Evolutionary conservation across 805 yeast genomes (phyloP).

Genomic region (Yamadazyma laniorum): DNA sequence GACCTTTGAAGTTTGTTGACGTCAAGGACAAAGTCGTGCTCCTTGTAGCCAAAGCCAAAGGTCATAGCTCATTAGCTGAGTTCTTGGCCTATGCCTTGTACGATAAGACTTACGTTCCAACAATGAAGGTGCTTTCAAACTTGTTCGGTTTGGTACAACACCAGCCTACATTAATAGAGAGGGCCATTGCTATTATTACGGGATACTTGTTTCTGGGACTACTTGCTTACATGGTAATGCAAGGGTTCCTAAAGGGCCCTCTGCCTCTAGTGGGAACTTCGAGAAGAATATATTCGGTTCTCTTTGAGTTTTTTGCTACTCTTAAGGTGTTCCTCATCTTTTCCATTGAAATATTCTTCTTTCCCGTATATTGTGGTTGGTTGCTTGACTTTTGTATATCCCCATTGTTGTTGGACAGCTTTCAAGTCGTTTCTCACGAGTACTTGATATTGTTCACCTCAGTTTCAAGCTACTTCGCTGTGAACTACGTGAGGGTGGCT

Average conservation of each 20-base stretch:
- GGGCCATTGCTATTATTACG: slow-evolving; percentile 32
- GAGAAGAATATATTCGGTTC: slow-evolving; percentile 49
- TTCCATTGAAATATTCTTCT: slow-evolving; percentile 74
- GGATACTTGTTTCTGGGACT: slow-evolving; percentile 32
- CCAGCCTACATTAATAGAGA: slow-evolving; percentile 35
- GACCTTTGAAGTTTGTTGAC: background rate
- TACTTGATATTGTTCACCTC: slow-evolving; percentile 12
- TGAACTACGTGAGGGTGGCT: slow-evolving; percentile 19
- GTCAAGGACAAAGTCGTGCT: background rate
- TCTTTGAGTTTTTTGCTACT: slow-evolving; percentile 59
- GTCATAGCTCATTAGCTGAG: background rate
- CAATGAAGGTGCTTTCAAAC: background rate
- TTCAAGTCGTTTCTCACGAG: slow-evolving; percentile 1
- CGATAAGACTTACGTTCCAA: background rate
- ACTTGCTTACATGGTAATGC: slow-evolving; percentile 28
- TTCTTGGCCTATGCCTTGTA: background rate
- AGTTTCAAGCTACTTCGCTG: slow-evolving; percentile 5
- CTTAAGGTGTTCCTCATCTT: slow-evolving; percentile 74
- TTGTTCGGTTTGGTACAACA: slow-evolving; percentile 5
- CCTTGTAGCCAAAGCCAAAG: background rate
- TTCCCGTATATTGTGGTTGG: slow-evolving; percentile 85
- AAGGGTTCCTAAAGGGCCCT: slow-evolving; percentile 24
- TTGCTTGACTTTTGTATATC: slow-evolving; percentile 67
- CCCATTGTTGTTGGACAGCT: slow-evolving; percentile 41
- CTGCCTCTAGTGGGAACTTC: slow-evolving; percentile 50